Percentiles rank a stretch among this genome's conserved stretches.
These are phyloP conservation scores for Mrakia blollopis DNA, from an alignment of 768 basidiomycete genomes.

Conservation along the genomic window DNA sequence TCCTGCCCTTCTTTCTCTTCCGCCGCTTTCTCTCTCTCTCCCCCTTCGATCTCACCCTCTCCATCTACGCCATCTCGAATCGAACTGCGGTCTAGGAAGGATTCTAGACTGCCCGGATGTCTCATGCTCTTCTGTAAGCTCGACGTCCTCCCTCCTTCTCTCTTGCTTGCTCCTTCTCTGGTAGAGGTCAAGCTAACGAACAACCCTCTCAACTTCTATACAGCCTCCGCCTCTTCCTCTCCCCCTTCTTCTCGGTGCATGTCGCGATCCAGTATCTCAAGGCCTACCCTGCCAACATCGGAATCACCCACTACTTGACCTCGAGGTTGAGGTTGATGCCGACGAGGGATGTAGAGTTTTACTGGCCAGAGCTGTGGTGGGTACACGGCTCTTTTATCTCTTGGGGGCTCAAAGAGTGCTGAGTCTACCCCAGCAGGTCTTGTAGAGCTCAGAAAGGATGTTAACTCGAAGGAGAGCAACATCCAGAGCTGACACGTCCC, in stretches of 20 bases:
- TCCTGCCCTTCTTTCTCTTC: background rate
- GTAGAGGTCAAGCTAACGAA: background rate
- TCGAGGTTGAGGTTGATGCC: conserved; percentile 64
- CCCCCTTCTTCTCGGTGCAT: conserved; percentile 89
- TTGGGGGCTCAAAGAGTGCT: background rate
- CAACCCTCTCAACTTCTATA: background rate
- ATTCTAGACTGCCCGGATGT: background rate
- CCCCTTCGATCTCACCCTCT: background rate
- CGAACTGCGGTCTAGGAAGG: background rate
- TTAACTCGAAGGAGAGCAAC: background rate
- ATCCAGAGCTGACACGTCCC: conserved; percentile 21
- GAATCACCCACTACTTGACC: conserved; percentile 82
- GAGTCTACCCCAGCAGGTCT: background rate
- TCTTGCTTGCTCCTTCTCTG: background rate
- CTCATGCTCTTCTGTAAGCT: conserved; percentile 18
- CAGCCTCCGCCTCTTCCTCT: conserved; percentile 84
- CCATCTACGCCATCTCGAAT: background rate
- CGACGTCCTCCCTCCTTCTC: background rate
- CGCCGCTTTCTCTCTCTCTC: background rate
- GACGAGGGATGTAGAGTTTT: conserved; percentile 60
- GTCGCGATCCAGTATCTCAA: conserved; percentile 84
- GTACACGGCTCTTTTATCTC: conserved; percentile 21
- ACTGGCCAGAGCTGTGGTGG: conserved; percentile 51
- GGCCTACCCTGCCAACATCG: conserved; percentile 77
- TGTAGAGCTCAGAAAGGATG: background rate